Evolutionary conservation across 306 rosid genomes (phyloP).

Genomic region (Medicago truncatula): DNA sequence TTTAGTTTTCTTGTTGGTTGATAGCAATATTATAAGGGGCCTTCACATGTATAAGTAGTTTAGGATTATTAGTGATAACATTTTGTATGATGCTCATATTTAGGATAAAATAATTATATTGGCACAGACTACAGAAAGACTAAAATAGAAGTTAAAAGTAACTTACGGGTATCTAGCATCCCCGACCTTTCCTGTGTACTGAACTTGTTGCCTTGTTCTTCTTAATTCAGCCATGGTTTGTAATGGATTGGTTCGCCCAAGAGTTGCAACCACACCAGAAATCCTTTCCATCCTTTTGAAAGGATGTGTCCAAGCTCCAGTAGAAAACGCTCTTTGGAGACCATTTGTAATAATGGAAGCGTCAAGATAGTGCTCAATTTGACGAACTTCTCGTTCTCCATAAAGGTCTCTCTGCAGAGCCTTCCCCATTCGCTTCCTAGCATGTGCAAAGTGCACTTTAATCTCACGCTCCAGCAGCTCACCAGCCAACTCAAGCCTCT

Average conservation of each 20-base stretch:
- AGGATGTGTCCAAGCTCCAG: slow-evolving; percentile 98
- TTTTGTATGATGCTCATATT: slow-evolving; percentile 1
- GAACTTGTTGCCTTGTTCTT: slow-evolving; percentile 94
- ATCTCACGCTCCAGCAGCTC: slow-evolving; percentile 92
- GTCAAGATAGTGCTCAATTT: slow-evolving; percentile 83
- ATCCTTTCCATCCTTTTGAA: slow-evolving; percentile 87
- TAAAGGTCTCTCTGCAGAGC: slow-evolving; percentile 91
- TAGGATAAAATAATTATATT: slow-evolving; percentile 6
- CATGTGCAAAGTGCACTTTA: slow-evolving; percentile 81
- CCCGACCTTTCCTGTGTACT: slow-evolving; percentile 93
- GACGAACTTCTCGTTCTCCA: slow-evolving; percentile 70
- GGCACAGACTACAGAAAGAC: slow-evolving; percentile 1
- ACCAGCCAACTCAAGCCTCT: slow-evolving; percentile 88
- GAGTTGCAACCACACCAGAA: slow-evolving; percentile 85
- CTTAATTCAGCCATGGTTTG: slow-evolving; percentile 90
- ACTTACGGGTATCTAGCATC: slow-evolving; percentile 99
- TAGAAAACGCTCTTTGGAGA: slow-evolving; percentile 93
- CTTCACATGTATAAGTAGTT: neutral
- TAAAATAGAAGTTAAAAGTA: slow-evolving; percentile 38
- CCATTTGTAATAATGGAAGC: slow-evolving; percentile 94
- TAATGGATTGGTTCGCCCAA: slow-evolving; percentile 91
- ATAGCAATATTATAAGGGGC: neutral
- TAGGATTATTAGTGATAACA: neutral
- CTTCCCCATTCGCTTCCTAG: slow-evolving; percentile 79
- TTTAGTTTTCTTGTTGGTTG: neutral